Evolutionary conservation across 176 grass and related monocot genomes (phyloP).

Genomic region (Oropetium thomaeum): DNA sequence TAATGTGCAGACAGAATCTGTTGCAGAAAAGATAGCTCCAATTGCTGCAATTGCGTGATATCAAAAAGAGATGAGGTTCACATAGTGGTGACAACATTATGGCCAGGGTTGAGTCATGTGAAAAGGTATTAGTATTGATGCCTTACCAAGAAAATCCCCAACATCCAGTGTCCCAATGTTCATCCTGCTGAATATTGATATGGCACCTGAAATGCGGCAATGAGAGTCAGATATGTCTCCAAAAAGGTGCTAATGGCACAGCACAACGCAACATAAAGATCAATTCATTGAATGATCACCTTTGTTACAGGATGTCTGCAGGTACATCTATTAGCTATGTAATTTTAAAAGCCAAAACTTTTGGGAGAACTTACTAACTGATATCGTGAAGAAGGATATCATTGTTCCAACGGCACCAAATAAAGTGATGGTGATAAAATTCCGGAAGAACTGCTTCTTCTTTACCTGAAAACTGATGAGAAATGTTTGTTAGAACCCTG

Average conservation of each 20-base stretch:
- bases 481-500: slow-evolving; percentile 26
- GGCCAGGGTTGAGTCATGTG: slow-evolving; percentile 1
- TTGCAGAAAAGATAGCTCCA: slow-evolving; percentile 99
- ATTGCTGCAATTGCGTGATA: slow-evolving; percentile 59
- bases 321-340: not conserved
- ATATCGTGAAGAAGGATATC: slow-evolving; percentile 93
- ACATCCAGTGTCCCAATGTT: slow-evolving; percentile 84
- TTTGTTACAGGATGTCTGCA: not conserved
- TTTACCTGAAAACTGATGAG: slow-evolving; percentile 94
- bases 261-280: slow-evolving; percentile 22
- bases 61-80: slow-evolving; percentile 30
- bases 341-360: no score
- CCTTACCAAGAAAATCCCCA: slow-evolving; percentile 93
- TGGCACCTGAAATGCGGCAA: slow-evolving; percentile 56
- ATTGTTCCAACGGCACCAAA: slow-evolving; percentile 92
- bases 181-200: slow-evolving; percentile 80
- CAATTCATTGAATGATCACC: not conserved
- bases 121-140: slow-evolving; percentile 16
- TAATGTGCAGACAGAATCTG: slow-evolving; percentile 97
- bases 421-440: slow-evolving; percentile 94
- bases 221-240: slow-evolving; percentile 19
- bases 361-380: slow-evolving; percentile 54
- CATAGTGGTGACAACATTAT: slow-evolving; percentile 5
- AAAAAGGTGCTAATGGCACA: slow-evolving; percentile 7
- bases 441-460: slow-evolving; percentile 98